Evolutionary conservation across 129 eudicot genomes (phyloP).

Genomic region (Centrapalus pauciflorus): DNA sequence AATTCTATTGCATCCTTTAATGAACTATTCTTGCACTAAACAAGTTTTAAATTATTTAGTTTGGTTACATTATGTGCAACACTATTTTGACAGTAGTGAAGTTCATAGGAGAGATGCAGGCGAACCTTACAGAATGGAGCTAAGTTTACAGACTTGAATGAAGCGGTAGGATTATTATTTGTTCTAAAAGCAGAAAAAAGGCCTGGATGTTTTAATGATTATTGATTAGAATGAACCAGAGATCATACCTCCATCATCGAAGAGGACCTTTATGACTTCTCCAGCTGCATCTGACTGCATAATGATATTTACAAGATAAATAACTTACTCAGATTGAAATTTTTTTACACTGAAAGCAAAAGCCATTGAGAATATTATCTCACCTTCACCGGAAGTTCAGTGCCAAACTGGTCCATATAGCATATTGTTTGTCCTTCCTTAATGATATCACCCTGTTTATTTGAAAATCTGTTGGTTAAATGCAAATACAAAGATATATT

Average conservation of each 20-base stretch:
- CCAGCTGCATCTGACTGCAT: constrained; percentile 84
- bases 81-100: too few relatives aligned
- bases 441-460: constrained; percentile 65
- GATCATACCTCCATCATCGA: constrained; percentile 67
- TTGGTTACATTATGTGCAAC: neutral
- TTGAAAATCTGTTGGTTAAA: neutral
- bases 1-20: neutral
- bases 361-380: neutral
- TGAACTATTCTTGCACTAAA: neutral
- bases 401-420: constrained; percentile 77
- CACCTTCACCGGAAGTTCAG: constrained; percentile 73
- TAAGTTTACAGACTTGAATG: neutral
- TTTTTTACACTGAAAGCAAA: neutral
- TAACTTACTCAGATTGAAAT: constrained; percentile 3
- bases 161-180: neutral
- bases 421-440: constrained; percentile 81
- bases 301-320: neutral
- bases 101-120: too few relatives aligned
- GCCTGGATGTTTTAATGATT: neutral
- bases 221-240: neutral
- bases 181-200: neutral
- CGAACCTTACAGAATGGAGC: too few relatives aligned
- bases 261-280: constrained; percentile 77
- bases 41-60: neutral
- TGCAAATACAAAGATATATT: constrained; percentile 1